Percentiles rank a stretch among this genome's conserved stretches.
Conservation (phyloP, 495 filamentous ascomycete species). For the Trichodelitschia bisporula region DNA sequence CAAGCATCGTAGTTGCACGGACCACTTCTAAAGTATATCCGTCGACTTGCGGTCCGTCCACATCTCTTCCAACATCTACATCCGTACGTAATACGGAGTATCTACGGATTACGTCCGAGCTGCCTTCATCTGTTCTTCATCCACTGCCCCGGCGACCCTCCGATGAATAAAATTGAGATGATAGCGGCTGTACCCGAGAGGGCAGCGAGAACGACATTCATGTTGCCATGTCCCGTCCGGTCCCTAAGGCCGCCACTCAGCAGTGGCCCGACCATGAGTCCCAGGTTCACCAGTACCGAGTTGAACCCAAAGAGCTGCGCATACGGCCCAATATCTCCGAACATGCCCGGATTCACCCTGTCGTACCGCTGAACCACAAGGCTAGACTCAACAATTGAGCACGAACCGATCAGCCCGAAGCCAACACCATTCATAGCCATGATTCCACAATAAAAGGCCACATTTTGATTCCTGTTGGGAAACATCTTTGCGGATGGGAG, state of each 20-base stretch:
- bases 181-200: constrained; percentile 20
- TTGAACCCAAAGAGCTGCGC: constrained; percentile 33
- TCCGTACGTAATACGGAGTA: too few relatives aligned
- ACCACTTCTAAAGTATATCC: too few relatives aligned
- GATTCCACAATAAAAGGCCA: constrained; percentile 20
- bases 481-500: constrained; percentile 12
- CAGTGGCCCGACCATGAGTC: constrained; percentile 26
- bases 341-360: constrained; percentile 18
- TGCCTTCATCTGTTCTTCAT: too few relatives aligned
- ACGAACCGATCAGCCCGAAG: constrained; percentile 22
- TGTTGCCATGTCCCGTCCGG: constrained; percentile 28
- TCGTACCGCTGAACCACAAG: constrained; percentile 17
- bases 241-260: constrained; percentile 23
- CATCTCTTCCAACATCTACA: too few relatives aligned
- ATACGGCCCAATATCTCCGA: constrained; percentile 25
- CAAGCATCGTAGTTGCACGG: too few relatives aligned
- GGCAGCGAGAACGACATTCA: constrained; percentile 26
- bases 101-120: too few relatives aligned
- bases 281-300: constrained; percentile 24
- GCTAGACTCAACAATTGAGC: constrained; percentile 15
- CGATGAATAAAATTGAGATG: constrained; percentile 23
- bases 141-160: constrained; percentile 21
- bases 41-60: too few relatives aligned
- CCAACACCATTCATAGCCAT: constrained; percentile 25
- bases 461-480: constrained; percentile 8